Conservation (phyloP, 75 land plant species). For the Selaginella moellendorffii region DNA sequence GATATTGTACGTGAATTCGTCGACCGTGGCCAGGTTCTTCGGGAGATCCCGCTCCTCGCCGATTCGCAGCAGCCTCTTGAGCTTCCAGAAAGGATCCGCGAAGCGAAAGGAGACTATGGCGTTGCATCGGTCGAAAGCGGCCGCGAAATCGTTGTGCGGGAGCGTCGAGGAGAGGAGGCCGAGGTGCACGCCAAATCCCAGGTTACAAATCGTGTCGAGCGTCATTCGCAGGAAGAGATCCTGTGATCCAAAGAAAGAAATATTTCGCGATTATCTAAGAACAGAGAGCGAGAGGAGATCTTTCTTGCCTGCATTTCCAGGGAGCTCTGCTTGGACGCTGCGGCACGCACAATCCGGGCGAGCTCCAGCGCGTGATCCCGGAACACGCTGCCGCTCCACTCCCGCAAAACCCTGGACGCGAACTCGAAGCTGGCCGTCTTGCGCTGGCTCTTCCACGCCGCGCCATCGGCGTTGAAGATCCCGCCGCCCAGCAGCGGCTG, state of each 20-base stretch:
- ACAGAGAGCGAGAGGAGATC: too few species aligned
- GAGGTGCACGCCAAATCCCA: conserved; percentile 45
- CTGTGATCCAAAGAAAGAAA: conserved; percentile 13
- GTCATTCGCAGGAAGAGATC: conserved; percentile 42
- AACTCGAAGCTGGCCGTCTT: conserved; percentile 8
- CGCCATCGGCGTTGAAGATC: background rate
- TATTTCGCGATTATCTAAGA: background rate
- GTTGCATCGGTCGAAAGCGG: conserved; percentile 18
- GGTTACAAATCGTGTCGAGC: conserved; percentile 42
- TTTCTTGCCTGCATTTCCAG: background rate
- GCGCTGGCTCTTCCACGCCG: background rate
- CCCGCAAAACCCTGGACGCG: background rate
- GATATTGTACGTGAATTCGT: conserved; percentile 36
- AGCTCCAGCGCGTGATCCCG: background rate
- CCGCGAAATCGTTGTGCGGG: conserved; percentile 23
- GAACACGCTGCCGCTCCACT: background rate
- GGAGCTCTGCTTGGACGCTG: background rate
- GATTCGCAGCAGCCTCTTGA: conserved; percentile 36
- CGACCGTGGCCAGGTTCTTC: conserved; percentile 25
- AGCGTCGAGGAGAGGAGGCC: conserved; percentile 15
- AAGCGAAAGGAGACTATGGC: conserved; percentile 20
- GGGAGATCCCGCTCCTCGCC: conserved; percentile 36
- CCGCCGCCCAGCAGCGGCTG: background rate
- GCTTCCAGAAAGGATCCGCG: conserved; percentile 36
- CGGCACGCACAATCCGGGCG: background rate